Conservation (phyloP, 441 rosid genomes). For the Euphorbia celastroides region DNA sequence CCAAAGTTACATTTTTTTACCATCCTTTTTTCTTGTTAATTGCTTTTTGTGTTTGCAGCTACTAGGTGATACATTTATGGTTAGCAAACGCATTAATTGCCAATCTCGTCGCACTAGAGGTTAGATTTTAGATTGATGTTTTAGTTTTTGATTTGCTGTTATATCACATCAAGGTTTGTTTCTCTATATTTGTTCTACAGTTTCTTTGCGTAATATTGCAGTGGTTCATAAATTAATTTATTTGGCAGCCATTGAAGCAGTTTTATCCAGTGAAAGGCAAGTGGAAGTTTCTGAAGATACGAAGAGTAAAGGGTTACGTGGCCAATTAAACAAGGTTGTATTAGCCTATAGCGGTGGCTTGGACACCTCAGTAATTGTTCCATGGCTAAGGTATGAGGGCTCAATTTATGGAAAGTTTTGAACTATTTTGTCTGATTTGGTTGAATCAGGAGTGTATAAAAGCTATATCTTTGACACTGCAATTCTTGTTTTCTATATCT, state of each 20-base stretch:
- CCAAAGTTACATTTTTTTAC: no score
- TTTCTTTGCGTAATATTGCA: not conserved
- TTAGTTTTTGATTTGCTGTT: not conserved
- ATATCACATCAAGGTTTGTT: not conserved
- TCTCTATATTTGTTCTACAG: not conserved
- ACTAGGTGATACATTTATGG: constrained; percentile 6
- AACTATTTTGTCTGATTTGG: not conserved
- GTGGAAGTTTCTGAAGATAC: constrained; percentile 24
- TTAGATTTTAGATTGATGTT: not conserved
- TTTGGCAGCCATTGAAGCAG: constrained; percentile 52
- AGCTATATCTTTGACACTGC: not conserved
- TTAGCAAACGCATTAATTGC: constrained; percentile 6
- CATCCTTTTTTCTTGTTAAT: not conserved
- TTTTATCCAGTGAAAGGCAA: constrained; percentile 36
- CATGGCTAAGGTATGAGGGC: constrained; percentile 72
- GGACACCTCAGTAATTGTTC: constrained; percentile 93
- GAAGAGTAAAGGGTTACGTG: constrained; percentile 51
- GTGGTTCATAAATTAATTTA: not conserved
- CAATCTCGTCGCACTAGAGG: constrained; percentile 5
- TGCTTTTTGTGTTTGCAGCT: constrained; percentile 4
- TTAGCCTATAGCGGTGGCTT: constrained; percentile 93
- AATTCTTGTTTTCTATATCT: not conserved
- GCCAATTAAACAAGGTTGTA: constrained; percentile 80
- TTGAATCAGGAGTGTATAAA: not conserved
- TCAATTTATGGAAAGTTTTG: not conserved